phyloP scores from a whole-genome alignment of 2,329 filamentous ascomycete species.

The Camillea tinctor region DNA sequence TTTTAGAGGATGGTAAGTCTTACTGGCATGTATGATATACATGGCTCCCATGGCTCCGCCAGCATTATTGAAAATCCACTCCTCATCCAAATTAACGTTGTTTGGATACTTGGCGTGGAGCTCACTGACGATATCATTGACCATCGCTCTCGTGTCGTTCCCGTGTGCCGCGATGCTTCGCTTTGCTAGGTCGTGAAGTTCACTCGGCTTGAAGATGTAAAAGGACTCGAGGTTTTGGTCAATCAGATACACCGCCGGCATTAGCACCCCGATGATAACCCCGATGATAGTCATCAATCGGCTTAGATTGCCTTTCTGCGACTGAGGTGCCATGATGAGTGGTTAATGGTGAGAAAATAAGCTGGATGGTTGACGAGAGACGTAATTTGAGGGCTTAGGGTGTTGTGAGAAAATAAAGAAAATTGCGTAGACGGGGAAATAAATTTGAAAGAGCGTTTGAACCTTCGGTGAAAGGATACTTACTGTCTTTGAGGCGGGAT shows the following conservation, averaged over 20 bases:
- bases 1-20: slow-evolving; percentile 26
- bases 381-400: background rate
- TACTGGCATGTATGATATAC: slow-evolving; percentile 85
- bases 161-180: slow-evolving; percentile 67
- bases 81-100: slow-evolving; percentile 68
- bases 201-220: slow-evolving; percentile 73
- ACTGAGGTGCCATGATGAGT: background rate
- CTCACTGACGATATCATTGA: slow-evolving; percentile 68
- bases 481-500: background rate
- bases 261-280: slow-evolving; percentile 53
- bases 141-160: slow-evolving; percentile 70
- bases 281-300: slow-evolving; percentile 50
- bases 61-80: slow-evolving; percentile 92
- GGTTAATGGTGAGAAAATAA: background rate
- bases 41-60: slow-evolving; percentile 90
- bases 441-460: background rate
- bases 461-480: background rate
- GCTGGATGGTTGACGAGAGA: background rate
- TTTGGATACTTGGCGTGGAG: slow-evolving; percentile 52
- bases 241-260: slow-evolving; percentile 52
- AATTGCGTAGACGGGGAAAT: background rate
- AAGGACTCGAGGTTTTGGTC: slow-evolving; percentile 61
- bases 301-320: slow-evolving; percentile 20
- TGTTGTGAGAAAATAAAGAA: background rate
- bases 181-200: slow-evolving; percentile 67